These are phyloP conservation scores for Mrakia blollopis DNA, from an alignment of 768 basidiomycete species.

Conservation along the genomic window DNA sequence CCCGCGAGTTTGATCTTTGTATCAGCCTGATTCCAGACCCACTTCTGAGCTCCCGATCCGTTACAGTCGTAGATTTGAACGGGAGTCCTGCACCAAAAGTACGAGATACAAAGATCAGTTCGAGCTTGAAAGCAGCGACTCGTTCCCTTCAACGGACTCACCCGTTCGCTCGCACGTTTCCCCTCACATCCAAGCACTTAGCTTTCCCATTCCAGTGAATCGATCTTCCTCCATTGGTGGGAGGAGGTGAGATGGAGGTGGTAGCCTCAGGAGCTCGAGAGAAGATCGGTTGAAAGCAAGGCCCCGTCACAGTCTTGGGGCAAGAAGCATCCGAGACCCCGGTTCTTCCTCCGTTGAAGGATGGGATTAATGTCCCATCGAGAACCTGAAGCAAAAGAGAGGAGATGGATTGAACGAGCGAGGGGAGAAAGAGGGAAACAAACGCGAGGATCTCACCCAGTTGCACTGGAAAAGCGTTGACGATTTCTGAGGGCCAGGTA, in stretches of 20 bases:
- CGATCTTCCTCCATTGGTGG: background rate
- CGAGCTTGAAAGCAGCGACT: background rate
- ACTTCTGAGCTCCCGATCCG: background rate
- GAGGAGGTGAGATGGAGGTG: background rate
- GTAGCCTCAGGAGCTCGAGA: no score
- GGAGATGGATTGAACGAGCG: no score
- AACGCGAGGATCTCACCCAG: background rate
- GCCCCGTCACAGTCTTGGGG: background rate
- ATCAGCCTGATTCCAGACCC: constrained; percentile 7
- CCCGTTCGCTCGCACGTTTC: background rate
- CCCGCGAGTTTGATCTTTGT: constrained; percentile 12
- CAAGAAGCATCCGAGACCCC: background rate
- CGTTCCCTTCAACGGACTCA: background rate
- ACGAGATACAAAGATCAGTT: background rate
- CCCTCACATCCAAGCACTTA: background rate
- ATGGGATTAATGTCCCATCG: background rate
- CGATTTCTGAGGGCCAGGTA: background rate
- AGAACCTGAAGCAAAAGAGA: background rate
- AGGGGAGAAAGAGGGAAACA: background rate
- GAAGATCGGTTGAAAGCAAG: background rate
- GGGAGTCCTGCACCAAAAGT: background rate
- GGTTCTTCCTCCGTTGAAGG: background rate
- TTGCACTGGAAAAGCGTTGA: background rate
- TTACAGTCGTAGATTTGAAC: constrained; percentile 20
- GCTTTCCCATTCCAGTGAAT: background rate